These are phyloP conservation scores for Aspergillus alliaceus DNA, from an alignment of 2,329 filamentous ascomycete species.

Conservation along the genomic window DNA sequence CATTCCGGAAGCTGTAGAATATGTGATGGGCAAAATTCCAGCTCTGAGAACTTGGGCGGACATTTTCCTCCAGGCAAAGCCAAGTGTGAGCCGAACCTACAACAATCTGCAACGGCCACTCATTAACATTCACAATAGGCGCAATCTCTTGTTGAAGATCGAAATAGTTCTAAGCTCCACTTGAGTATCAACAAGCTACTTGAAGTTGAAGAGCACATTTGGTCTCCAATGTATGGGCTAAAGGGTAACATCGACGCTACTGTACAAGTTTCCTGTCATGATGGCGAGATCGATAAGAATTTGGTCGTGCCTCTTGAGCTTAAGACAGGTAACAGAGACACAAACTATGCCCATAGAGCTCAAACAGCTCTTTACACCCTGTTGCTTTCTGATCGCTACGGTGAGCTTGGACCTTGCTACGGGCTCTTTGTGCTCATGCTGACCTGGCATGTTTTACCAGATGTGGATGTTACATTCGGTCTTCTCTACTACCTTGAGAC, in stretches of 20 bases:
- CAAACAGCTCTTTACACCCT: constrained; percentile 95
- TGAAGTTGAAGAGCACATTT: constrained; percentile 96
- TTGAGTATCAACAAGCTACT: constrained; percentile 92
- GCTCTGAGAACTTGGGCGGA: constrained; percentile 82
- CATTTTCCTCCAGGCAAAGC: constrained; percentile 71
- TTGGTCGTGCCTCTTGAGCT: constrained; percentile 91
- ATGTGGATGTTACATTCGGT: constrained; percentile 85
- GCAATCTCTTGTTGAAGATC: constrained; percentile 74
- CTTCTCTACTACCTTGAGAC: constrained; percentile 95
- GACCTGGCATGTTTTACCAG: constrained; percentile 39
- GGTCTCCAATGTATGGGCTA: constrained; percentile 95
- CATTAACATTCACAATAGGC: constrained; percentile 45
- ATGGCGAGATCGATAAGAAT: constrained; percentile 64
- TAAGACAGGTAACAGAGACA: constrained; percentile 83
- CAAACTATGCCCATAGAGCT: constrained; percentile 79
- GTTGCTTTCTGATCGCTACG: constrained; percentile 86
- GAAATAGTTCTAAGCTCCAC: constrained; percentile 71
- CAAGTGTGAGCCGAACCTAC: constrained; percentile 54
- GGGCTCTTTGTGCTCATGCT: constrained; percentile 8
- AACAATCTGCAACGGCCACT: constrained; percentile 4
- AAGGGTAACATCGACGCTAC: constrained; percentile 99
- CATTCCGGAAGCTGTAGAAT: constrained; percentile 69
- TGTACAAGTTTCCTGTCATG: constrained; percentile 79
- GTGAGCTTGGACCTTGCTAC: constrained; percentile 35
- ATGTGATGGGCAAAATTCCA: constrained; percentile 79